phyloP scores from a whole-genome alignment of 768 basidiomycete genomes.

The Daedaleopsis sinensis region DNA sequence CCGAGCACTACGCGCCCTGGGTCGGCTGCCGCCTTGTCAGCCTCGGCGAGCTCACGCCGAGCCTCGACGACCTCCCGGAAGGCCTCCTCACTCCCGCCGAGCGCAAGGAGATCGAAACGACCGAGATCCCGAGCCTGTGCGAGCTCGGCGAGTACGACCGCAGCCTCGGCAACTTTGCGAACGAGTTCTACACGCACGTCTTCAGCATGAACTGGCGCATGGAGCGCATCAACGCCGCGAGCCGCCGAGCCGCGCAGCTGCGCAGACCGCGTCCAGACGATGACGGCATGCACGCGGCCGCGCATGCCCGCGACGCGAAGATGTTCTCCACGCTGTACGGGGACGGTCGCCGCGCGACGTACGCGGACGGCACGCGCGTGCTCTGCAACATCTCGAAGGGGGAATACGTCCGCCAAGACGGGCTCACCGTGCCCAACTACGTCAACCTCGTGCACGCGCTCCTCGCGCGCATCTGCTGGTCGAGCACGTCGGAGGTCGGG shows the following conservation, averaged over 20 bases:
- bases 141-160: background rate
- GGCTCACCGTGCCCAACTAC: background rate
- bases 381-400: slow-evolving; percentile 11
- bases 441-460: slow-evolving; percentile 8
- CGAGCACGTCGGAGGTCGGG: background rate
- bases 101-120: background rate
- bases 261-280: background rate
- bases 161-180: background rate
- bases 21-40: background rate
- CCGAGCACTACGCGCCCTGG: slow-evolving; percentile 4
- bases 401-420: slow-evolving; percentile 4
- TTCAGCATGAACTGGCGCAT: background rate
- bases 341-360: background rate
- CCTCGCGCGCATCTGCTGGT: slow-evolving; percentile 2
- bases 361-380: background rate
- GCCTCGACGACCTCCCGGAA: background rate
- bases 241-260: background rate
- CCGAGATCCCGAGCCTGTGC: background rate
- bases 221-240: background rate
- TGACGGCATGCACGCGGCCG: background rate
- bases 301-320: background rate
- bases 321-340: slow-evolving; percentile 1
- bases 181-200: background rate
- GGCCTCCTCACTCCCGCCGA: slow-evolving; percentile 4
- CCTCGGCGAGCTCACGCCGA: background rate